Base-by-base conservation (phyloP, 2,329 filamentous ascomycete genomes). In the Gaeumannomyces tritici region DNA sequence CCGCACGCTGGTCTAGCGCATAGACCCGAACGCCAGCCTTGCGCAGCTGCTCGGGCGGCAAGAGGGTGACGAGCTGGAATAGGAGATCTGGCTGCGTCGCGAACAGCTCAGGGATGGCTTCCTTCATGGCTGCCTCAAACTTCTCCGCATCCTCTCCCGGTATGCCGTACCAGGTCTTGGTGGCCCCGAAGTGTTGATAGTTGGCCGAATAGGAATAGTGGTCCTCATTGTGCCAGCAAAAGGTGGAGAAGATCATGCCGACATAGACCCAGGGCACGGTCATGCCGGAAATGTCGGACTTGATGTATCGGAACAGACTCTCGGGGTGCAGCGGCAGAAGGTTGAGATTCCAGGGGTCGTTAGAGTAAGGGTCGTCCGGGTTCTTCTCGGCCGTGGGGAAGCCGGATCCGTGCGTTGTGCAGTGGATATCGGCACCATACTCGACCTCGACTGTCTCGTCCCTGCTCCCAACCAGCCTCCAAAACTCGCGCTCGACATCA, bases 201-300 rank as follows among this genome's bases (percentile, higher is more conserved):
- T 99, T 99, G 61, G 95, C 90, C 0, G 95, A 99, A 72, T 98
- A 99, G 2, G 95, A 89, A 72, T 96, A 97, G 71, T 99, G 95
- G 70, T 99, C 95, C 71, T 99, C 95, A 66, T 96, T 97, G 73
- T 99, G 95, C 95, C 95, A 99, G 75, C 95, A 99, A 71, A 99
- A 99, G 0, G 95, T 98, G 0, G 95, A 99, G 73, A 99, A 99
- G 54, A 96, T 96, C 95, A 99, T 99, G 65, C 95, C 95, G 4
- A 99, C 95, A 71, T 99, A 99, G 4, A 99, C 86, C 95, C 95
- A 99, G 0, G 95, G 95, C 9, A 99, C 93, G 0, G 95, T 99
- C 95, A 99, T 99, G 51, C 95, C 95, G 2, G 95, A 98, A 61
- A 99, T 96, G 71, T 99, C 95, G 0, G 93, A 91, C 73, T 98